Conservation (phyloP, 352 stramenopile species). For the Aphanomyces euteiches region DNA sequence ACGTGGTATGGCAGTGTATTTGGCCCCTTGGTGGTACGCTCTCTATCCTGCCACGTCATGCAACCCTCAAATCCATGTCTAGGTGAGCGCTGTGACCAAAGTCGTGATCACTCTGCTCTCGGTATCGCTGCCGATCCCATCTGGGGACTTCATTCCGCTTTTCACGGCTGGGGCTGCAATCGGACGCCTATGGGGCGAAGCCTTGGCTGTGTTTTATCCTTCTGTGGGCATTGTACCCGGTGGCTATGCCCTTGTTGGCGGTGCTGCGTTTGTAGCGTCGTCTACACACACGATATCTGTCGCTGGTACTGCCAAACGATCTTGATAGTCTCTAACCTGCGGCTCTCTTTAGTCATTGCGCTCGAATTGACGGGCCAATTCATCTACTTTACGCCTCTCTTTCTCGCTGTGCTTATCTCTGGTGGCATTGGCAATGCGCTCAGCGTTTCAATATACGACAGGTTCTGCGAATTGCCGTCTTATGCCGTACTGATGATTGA, state of each 20-base stretch:
- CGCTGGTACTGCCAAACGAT: constrained; percentile 32
- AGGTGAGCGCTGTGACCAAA: constrained; percentile 64
- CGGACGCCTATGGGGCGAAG: constrained; percentile 73
- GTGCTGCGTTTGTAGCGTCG: constrained; percentile 61
- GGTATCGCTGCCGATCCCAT: constrained; percentile 63
- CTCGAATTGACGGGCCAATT: constrained; percentile 83
- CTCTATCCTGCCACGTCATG: constrained; percentile 40
- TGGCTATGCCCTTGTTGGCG: constrained; percentile 74
- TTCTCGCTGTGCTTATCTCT: constrained; percentile 61
- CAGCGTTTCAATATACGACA: constrained; percentile 82
- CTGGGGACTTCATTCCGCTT: constrained; percentile 72
- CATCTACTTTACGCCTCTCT: constrained; percentile 76
- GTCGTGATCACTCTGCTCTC: constrained; percentile 61
- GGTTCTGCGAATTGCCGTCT: constrained; percentile 31
- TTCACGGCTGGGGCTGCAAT: constrained; percentile 82
- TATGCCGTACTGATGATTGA: background rate
- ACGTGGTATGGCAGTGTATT: constrained; percentile 40
- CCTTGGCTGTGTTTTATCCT: constrained; percentile 41
- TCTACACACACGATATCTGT: constrained; percentile 76
- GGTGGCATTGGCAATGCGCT: constrained; percentile 59
- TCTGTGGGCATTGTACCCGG: constrained; percentile 46
- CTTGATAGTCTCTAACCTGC: background rate
- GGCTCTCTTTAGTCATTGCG: constrained; percentile 72
- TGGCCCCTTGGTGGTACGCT: constrained; percentile 41
- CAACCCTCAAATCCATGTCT: constrained; percentile 46